Evolutionary conservation across 331 rosid genomes (phyloP).

Genomic region (Phaseolus coccineus): DNA sequence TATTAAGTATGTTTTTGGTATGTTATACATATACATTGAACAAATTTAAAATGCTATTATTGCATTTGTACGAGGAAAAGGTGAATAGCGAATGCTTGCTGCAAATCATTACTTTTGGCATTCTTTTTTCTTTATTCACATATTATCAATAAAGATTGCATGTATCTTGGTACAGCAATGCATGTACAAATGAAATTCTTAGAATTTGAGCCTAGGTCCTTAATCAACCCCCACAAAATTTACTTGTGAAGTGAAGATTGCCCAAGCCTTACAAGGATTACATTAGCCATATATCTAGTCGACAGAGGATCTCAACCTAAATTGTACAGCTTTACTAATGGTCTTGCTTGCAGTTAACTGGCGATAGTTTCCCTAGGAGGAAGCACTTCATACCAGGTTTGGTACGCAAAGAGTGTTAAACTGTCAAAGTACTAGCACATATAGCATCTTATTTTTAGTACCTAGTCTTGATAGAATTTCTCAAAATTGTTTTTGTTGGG

Average conservation of each 20-base stretch:
- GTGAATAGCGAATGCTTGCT: constrained; percentile 16
- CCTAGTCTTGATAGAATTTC: neutral
- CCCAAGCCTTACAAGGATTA: neutral
- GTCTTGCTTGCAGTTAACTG: constrained; percentile 18
- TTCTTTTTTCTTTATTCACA: neutral
- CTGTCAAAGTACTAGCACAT: neutral
- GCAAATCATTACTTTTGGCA: constrained; percentile 7
- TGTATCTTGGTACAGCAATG: constrained; percentile 30
- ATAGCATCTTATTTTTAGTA: neutral
- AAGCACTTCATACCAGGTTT: constrained; percentile 1
- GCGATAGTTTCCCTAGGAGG: constrained; percentile 17
- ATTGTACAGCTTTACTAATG: constrained; percentile 16
- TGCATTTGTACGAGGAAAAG: constrained; percentile 1
- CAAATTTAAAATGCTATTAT: constrained; percentile 12
- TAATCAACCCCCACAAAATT: neutral
- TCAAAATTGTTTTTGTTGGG: constrained; percentile 24
- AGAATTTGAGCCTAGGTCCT: neutral
- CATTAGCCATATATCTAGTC: neutral
- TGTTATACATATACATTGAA: neutral
- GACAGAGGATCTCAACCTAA: neutral
- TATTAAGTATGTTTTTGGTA: constrained; percentile 20
- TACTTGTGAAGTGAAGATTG: neutral
- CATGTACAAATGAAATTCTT: neutral
- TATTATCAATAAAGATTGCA: constrained; percentile 14
- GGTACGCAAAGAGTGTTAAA: constrained; percentile 5